Conservation (phyloP, 768 basidiomycete species). For the Suillus alpinus region DNA sequence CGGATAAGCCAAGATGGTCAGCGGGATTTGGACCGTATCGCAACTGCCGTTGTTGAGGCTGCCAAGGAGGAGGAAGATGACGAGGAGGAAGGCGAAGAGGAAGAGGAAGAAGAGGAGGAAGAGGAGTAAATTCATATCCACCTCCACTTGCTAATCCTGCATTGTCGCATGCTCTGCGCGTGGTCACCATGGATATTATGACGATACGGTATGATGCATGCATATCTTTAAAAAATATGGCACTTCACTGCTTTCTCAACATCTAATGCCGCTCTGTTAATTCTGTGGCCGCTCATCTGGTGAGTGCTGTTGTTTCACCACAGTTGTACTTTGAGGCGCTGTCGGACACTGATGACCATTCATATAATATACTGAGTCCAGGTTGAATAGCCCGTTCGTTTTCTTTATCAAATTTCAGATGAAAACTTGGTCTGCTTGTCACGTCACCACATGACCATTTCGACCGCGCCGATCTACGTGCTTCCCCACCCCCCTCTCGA, state of each 20-base stretch:
- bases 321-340: not conserved
- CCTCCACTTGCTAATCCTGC: constrained; percentile 16
- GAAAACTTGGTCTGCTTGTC: not conserved
- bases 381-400: not conserved
- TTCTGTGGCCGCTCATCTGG: not conserved
- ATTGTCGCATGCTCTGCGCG: constrained; percentile 19
- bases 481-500: too few species aligned
- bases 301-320: not conserved
- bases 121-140: constrained; percentile 26
- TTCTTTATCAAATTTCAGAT: not conserved
- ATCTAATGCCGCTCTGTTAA: not conserved
- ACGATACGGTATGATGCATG: constrained; percentile 43
- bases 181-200: constrained; percentile 22
- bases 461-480: too few species aligned
- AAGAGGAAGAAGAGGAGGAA: constrained; percentile 57
- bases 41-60: constrained; percentile 83
- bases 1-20: constrained; percentile 96
- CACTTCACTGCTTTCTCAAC: constrained; percentile 17
- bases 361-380: not conserved
- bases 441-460: too few species aligned
- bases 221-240: constrained; percentile 28
- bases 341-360: not conserved
- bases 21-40: constrained; percentile 92
- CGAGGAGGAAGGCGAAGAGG: constrained; percentile 70
- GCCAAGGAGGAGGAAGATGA: constrained; percentile 72